Base-by-base conservation (phyloP, 345 rosid species). In the Rhizophora apiculata region DNA sequence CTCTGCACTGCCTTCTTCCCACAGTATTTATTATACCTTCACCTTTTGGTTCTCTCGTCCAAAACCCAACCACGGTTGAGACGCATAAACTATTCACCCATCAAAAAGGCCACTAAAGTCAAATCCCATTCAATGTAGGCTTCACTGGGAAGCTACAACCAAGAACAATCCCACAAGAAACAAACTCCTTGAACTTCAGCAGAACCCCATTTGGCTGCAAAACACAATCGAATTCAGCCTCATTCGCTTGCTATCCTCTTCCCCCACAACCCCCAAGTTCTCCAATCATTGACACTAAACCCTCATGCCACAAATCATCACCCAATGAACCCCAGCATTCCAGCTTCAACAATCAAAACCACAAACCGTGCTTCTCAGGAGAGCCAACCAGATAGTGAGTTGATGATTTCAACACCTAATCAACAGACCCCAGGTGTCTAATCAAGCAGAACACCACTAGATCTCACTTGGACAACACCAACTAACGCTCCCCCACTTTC, bases 171-270 rank as follows among this genome's bases (percentile, higher is more conserved):
- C 37, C 32, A 20, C 1, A 15, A 58, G 48, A 51, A 36, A 48
- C 52, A 36, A 30, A 66, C 51, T 60, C 22, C 32, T 15, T 27
- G 19, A 65, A 60, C 66, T 32, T 72, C 76, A 86, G 81, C 94
- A 89, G 64, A 86, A 85, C 60, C 94, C 89, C 63, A 85, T 85
- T 69, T 74, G 77, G 55, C 85, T 80, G 68, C 82, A 83, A 76
- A 83, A 76, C 63, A 82, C 75, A 29, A 81, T 69, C 73, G 76
- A 78, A 80, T 82, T 80, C 58, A 76, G 80, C 88, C 75, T 85
- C 93, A 85, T 88, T 80, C 72, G 81, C 68, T 66, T 71, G 54
- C 72, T 63, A 68, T 60, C 68, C 66, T 65, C 73, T 53, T 64
- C 70, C 37, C 76, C 74, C 54, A 64, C 52, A 64, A 71, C 77